phyloP scores from a whole-genome alignment of 805 yeast species.

The Wickerhamomyces queroliae region DNA sequence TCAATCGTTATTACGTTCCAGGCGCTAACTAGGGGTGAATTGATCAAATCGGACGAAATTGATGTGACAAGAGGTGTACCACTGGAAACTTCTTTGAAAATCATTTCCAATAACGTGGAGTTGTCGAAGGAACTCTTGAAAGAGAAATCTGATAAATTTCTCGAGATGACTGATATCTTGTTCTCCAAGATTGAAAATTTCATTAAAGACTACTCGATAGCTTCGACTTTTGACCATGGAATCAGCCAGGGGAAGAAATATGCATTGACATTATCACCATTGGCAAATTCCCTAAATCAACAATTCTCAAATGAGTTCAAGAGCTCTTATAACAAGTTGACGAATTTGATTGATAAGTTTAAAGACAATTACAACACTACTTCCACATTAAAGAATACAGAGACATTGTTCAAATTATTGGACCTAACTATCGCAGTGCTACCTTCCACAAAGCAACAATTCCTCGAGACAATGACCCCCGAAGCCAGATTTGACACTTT shows the following conservation, averaged over 20 bases:
- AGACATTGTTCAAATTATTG: constrained; percentile 25
- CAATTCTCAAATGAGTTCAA: constrained; percentile 47
- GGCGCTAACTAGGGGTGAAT: constrained; percentile 40
- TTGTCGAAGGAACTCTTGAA: constrained; percentile 7
- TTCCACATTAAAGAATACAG: constrained; percentile 13
- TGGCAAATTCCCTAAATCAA: constrained; percentile 50
- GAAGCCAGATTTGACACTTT: constrained; percentile 30
- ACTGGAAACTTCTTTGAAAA: constrained; percentile 9
- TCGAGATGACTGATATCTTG: constrained; percentile 3
- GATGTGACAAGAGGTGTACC: constrained; percentile 14
- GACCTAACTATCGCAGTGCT: constrained; percentile 47
- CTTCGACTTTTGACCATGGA: constrained; percentile 22
- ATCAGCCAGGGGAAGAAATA: constrained; percentile 16
- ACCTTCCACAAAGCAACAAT: constrained; percentile 40
- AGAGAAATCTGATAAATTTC: constrained; percentile 9
- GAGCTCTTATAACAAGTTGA: constrained; percentile 36
- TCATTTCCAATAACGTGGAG: constrained; percentile 14
- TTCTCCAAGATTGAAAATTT: constrained; percentile 29
- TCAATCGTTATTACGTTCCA: constrained; percentile 41
- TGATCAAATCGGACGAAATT: constrained; percentile 17
- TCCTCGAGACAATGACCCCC: constrained; percentile 29
- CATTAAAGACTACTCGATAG: constrained; percentile 27
- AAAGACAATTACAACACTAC: constrained; percentile 14
- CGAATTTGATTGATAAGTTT: constrained; percentile 27
- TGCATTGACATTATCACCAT: constrained; percentile 49